Base-by-base conservation (phyloP, 495 filamentous ascomycete species). In the Penicillium daleae region DNA sequence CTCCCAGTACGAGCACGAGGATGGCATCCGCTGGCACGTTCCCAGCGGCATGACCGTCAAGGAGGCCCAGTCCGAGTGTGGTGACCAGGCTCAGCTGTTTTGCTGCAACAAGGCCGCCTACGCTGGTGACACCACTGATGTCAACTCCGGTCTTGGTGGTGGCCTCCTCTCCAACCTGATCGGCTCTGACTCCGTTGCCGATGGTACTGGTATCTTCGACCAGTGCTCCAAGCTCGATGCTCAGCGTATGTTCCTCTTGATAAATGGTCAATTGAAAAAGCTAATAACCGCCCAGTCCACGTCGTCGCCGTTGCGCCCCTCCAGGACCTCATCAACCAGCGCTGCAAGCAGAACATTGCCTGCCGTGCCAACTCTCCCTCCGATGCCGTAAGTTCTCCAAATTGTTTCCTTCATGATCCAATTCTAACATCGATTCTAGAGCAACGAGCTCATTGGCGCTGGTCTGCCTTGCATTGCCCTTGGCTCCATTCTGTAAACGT, bases 341-440 rank as follows among this genome's bases (percentile, higher is more conserved):
- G 78, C 66, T 84, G 82, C 77, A 82, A 83, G 73, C 79, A 82
- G 78, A 81, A 78, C 66, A 77, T 80, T 65, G 82, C 80, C 60
- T 83, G 82, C 74, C 83, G 81, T 70, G 76, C 78, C 61, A 70
- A 77, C 70, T 78, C 74, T 50, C 72, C 69, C 21, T 72, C 70
- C 63, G 60, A 53, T 27, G 75, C 81, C 63, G 78, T 77, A 63
- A 66, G 80, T 67, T 33, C 8, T 29, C 5, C 15, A 15, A 3
- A 10, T 31, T 4, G 17, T 48, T 22, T 4, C 29, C 3, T 27
- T 39, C 17, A 1, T 6, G 4, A 9, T 46, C 61, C 46, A 61
- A 1, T 19, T n/a, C 67, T 63, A 51, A 27, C 50, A 31, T 24
- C 10, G 2, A 21, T 52, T 35, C 5, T 37, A 73, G 63, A 60